phyloP scores from a whole-genome alignment of 768 basidiomycete species.

The Leccinum rimulosum region DNA sequence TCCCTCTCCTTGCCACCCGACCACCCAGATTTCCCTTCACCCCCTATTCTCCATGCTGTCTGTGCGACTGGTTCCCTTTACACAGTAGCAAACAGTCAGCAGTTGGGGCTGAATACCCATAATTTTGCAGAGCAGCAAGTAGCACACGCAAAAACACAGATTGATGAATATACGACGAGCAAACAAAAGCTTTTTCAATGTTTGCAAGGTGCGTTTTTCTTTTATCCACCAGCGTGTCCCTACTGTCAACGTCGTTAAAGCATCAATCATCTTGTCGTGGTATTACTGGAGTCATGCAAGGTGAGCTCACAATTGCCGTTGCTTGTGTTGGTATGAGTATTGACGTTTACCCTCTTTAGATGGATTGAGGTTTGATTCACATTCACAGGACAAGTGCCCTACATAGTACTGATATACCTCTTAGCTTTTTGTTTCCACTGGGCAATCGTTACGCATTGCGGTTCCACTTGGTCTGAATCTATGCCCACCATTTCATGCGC shows the following conservation, averaged over 20 bases:
- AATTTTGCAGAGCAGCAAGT: conserved; percentile 67
- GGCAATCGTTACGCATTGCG: conserved; percentile 53
- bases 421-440: conserved; percentile 60
- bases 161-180: conserved; percentile 45
- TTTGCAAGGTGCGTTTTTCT: conserved; percentile 50
- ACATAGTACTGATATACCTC: conserved; percentile 4
- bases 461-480: conserved; percentile 71
- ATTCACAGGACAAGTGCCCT: background rate
- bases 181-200: conserved; percentile 58
- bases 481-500: conserved; percentile 62
- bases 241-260: conserved; percentile 32
- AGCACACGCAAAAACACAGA: conserved; percentile 48
- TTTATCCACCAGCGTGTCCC: background rate
- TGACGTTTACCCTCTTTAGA: conserved; percentile 34
- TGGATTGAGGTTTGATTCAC: conserved; percentile 62
- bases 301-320: conserved; percentile 33
- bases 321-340: background rate
- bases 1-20: conserved; percentile 61
- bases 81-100: conserved; percentile 49
- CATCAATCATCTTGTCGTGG: conserved; percentile 62
- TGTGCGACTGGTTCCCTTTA: conserved; percentile 79
- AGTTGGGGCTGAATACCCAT: conserved; percentile 1
- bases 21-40: conserved; percentile 71
- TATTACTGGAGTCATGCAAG: conserved; percentile 75
- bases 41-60: conserved; percentile 79